Conservation (phyloP, 2,329 filamentous ascomycete genomes). For the Bipolaris zeicola region DNA sequence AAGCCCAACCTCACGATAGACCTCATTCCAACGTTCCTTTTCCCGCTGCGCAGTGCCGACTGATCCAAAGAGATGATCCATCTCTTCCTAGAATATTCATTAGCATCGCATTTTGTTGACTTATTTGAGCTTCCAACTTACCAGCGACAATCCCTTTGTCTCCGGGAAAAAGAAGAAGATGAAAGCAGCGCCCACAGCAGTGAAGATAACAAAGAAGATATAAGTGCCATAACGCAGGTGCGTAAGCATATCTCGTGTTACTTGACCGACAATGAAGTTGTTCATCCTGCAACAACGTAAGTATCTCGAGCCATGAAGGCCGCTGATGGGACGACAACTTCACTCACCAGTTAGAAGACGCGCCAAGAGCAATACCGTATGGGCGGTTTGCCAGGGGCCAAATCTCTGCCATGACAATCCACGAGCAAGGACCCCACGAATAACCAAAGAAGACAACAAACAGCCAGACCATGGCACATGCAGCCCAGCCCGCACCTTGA, state of each 20-base stretch:
- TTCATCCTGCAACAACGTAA: constrained; percentile 45
- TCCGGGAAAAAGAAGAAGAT: constrained; percentile 60
- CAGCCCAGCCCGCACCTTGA: constrained; percentile 69
- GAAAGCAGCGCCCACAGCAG: constrained; percentile 64
- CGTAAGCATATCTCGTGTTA: constrained; percentile 71
- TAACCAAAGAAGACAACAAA: constrained; percentile 78
- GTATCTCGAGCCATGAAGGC: neutral
- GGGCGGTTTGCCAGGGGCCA: constrained; percentile 71
- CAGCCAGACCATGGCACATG: constrained; percentile 73
- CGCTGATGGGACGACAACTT: no score
- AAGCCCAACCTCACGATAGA: constrained; percentile 72
- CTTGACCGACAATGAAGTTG: constrained; percentile 68
- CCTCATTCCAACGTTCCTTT: constrained; percentile 71
- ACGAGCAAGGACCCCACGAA: constrained; percentile 74
- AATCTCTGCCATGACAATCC: constrained; percentile 76
- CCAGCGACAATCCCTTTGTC: constrained; percentile 58
- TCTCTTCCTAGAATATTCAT: constrained; percentile 55
- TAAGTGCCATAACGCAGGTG: constrained; percentile 72
- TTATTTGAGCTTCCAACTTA: constrained; percentile 46
- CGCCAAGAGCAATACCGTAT: constrained; percentile 73
- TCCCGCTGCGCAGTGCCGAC: constrained; percentile 70
- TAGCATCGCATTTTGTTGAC: constrained; percentile 51
- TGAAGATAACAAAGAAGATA: constrained; percentile 72
- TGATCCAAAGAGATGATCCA: constrained; percentile 72
- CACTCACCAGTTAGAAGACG: constrained; percentile 50